A percentile compares a stretch with the other conserved stretches of the same genome.
Evolutionary conservation across 2,329 filamentous ascomycete genomes (phyloP).

Genomic region (Cordyceps cateniannulata): DNA sequence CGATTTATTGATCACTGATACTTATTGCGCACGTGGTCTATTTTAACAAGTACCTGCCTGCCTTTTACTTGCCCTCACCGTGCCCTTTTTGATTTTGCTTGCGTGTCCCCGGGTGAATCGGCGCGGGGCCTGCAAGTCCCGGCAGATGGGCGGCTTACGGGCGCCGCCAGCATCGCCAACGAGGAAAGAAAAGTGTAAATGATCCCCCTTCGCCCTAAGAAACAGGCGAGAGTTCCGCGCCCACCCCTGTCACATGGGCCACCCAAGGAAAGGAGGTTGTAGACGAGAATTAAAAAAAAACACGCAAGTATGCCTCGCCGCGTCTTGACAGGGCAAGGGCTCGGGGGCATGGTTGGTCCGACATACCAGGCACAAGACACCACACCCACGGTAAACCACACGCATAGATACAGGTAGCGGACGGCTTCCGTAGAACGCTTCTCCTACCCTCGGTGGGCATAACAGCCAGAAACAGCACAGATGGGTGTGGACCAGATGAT

Average conservation of each 20-base stretch:
- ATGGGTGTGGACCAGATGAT: neutral
- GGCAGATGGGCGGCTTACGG: slow-evolving; percentile 8
- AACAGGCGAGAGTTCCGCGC: neutral
- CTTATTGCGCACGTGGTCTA: slow-evolving; percentile 7
- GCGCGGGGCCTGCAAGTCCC: slow-evolving; percentile 7
- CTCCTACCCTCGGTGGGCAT: too few relatives aligned
- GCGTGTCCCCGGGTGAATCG: neutral
- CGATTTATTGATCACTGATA: slow-evolving; percentile 4
- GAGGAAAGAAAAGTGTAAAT: too few relatives aligned
- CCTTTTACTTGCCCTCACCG: neutral
- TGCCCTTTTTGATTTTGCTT: neutral
- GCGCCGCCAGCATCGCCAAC: slow-evolving; percentile 1
- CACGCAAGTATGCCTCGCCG: neutral
- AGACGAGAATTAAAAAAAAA: neutral
- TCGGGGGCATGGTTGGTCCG: neutral
- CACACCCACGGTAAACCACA: too few relatives aligned
- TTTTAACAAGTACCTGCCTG: neutral
- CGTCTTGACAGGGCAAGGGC: neutral
- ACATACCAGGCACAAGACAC: neutral
- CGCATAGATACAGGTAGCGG: neutral
- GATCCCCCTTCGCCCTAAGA: neutral
- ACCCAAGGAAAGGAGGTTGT: neutral
- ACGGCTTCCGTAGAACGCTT: slow-evolving; percentile 3
- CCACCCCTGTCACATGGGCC: neutral
- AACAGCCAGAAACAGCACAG: neutral